phyloP scores from a whole-genome alignment of 208 protist species.

The Sergeia podlipaevii region DNA sequence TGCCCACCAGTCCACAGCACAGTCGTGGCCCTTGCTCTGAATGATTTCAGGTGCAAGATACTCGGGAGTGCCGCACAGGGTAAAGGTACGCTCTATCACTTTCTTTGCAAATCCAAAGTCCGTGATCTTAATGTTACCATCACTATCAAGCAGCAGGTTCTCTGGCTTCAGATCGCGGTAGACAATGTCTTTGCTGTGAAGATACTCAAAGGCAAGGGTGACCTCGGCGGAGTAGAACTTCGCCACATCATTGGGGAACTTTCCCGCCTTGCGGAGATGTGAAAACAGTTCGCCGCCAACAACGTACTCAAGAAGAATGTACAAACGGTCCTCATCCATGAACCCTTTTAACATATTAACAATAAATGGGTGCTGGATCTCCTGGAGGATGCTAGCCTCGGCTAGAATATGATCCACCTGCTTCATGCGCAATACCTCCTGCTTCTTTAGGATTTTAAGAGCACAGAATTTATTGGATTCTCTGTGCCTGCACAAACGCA shows the following conservation, averaged over 20 bases:
- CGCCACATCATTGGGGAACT: constrained; percentile 90
- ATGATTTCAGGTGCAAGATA: constrained; percentile 88
- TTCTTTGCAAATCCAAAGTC: constrained; percentile 90
- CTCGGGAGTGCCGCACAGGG: constrained; percentile 80
- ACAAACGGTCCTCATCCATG: constrained; percentile 93
- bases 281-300: constrained; percentile 92
- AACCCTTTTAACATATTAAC: constrained; percentile 95
- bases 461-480: constrained; percentile 76
- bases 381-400: constrained; percentile 93
- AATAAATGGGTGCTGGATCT: constrained; percentile 94
- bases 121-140: constrained; percentile 87
- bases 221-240: constrained; percentile 94
- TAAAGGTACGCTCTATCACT: constrained; percentile 77
- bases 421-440: constrained; percentile 89
- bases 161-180: constrained; percentile 90
- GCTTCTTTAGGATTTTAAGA: constrained; percentile 91
- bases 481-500: constrained; percentile 90
- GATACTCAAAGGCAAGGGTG: constrained; percentile 78
- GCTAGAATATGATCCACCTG: constrained; percentile 91
- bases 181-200: constrained; percentile 79
- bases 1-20: constrained; percentile 89
- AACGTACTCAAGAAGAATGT: constrained; percentile 94
- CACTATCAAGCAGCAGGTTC: constrained; percentile 76
- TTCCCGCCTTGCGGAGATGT: constrained; percentile 87
- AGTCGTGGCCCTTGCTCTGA: constrained; percentile 80